Percentiles rank a stretch among this genome's conserved stretches.
Conservation (phyloP, 2,329 filamentous ascomycete genomes). For the Ceratocystis cubensis region DNA sequence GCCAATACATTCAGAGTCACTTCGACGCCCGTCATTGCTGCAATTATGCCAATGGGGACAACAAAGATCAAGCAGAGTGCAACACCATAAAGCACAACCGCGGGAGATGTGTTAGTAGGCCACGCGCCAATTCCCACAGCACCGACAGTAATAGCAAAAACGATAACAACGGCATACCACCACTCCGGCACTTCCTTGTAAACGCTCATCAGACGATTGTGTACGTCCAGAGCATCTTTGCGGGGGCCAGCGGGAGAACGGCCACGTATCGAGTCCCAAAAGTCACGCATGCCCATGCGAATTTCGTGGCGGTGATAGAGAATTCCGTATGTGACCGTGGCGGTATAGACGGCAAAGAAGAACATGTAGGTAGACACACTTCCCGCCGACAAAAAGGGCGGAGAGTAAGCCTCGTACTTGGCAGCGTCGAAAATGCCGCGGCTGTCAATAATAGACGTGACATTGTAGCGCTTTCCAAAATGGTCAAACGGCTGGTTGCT, state of each 20-base stretch:
- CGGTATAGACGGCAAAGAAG: slow-evolving; percentile 44
- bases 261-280: slow-evolving; percentile 35
- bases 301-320: slow-evolving; percentile 44
- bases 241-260: slow-evolving; percentile 23
- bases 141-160: slow-evolving; percentile 35
- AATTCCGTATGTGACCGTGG: slow-evolving; percentile 38
- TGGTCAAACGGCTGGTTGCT: slow-evolving; percentile 41
- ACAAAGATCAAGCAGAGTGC: slow-evolving; percentile 39
- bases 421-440: slow-evolving; percentile 34
- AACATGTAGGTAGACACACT: slow-evolving; percentile 42
- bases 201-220: slow-evolving; percentile 26
- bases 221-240: slow-evolving; percentile 27
- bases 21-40: slow-evolving; percentile 41
- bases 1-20: slow-evolving; percentile 42
- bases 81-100: slow-evolving; percentile 40
- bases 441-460: slow-evolving; percentile 32
- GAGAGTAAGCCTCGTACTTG: slow-evolving; percentile 40
- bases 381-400: slow-evolving; percentile 39
- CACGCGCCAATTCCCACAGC: slow-evolving; percentile 37
- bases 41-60: slow-evolving; percentile 41
- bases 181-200: slow-evolving; percentile 40
- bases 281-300: slow-evolving; percentile 36
- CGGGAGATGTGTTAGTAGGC: slow-evolving; percentile 40
- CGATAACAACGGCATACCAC: slow-evolving; percentile 39
- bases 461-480: slow-evolving; percentile 37